These are phyloP conservation scores for Eremothecium gossypii DNA, from an alignment of 1,139 yeast species.

Conservation along the genomic window DNA sequence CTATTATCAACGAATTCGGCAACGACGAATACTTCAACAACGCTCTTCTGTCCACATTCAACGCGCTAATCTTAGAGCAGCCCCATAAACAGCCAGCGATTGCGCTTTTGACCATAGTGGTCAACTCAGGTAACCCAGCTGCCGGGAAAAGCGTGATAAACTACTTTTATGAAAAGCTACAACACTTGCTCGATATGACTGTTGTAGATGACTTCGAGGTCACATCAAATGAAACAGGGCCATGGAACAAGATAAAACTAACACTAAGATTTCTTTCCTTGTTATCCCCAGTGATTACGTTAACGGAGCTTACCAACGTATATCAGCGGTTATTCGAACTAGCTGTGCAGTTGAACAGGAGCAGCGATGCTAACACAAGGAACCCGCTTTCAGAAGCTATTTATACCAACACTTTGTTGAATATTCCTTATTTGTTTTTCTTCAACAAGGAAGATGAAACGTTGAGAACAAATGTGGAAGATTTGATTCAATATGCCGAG, in stretches of 20 bases:
- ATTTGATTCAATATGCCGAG: constrained; percentile 40
- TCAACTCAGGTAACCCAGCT: constrained; percentile 55
- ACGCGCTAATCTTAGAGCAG: constrained; percentile 71
- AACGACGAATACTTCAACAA: constrained; percentile 53
- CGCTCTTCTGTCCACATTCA: constrained; percentile 52
- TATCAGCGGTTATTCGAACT: constrained; percentile 47
- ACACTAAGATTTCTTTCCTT: constrained; percentile 61
- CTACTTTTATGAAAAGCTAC: constrained; percentile 54
- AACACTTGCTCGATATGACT: constrained; percentile 39
- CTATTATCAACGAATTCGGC: constrained; percentile 60
- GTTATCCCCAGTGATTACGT: constrained; percentile 51
- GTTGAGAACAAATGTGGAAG: constrained; percentile 34
- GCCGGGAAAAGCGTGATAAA: constrained; percentile 68
- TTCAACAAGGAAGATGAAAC: constrained; percentile 33
- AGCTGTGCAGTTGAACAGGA: constrained; percentile 48
- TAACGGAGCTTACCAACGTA: constrained; percentile 42
- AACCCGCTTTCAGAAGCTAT: constrained; percentile 61
- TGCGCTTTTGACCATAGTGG: constrained; percentile 58
- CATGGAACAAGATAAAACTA: constrained; percentile 67
- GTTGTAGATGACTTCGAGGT: constrained; percentile 20
- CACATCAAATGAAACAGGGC: constrained; percentile 42
- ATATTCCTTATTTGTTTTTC: constrained; percentile 60
- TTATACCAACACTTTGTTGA: constrained; percentile 51
- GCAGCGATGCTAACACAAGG: constrained; percentile 31
- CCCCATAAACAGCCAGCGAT: constrained; percentile 78